Evolutionary conservation across 2,329 filamentous ascomycete genomes (phyloP).

Genomic region (Onygenales sp.): DNA sequence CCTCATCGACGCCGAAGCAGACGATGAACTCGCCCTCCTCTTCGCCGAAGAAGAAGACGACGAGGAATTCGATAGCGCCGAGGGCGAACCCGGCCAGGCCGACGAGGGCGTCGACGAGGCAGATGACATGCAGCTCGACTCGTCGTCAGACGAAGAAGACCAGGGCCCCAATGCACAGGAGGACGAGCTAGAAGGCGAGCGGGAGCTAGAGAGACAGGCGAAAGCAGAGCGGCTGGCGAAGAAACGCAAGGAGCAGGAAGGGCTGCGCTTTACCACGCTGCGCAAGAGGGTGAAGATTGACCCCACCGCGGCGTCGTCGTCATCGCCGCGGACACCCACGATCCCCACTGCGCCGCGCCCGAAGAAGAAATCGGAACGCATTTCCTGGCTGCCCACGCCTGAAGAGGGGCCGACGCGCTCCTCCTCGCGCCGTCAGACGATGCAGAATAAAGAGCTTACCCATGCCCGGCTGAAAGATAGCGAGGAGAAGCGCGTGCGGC

Average conservation of each 20-base stretch:
- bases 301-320: slow-evolving; percentile 15
- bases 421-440: slow-evolving; percentile 54
- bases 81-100: slow-evolving; percentile 20
- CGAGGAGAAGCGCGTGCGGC: slow-evolving; percentile 37
- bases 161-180: slow-evolving; percentile 44
- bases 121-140: slow-evolving; percentile 78
- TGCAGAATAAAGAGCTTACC: slow-evolving; percentile 54
- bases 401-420: slow-evolving; percentile 54
- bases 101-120: slow-evolving; percentile 40
- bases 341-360: slow-evolving; percentile 30
- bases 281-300: slow-evolving; percentile 66
- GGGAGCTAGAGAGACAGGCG: slow-evolving; percentile 69
- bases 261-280: slow-evolving; percentile 47
- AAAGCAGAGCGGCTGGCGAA: slow-evolving; percentile 59
- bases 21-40: slow-evolving; percentile 59
- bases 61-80: slow-evolving; percentile 17
- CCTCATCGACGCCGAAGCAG: slow-evolving; percentile 65
- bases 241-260: slow-evolving; percentile 73
- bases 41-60: slow-evolving; percentile 64
- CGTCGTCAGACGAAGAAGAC: slow-evolving; percentile 74
- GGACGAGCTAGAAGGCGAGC: slow-evolving; percentile 78
- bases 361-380: slow-evolving; percentile 63
- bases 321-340: slow-evolving; percentile 16
- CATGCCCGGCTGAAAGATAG: slow-evolving; percentile 40
- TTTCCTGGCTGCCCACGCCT: slow-evolving; percentile 57